Base-by-base conservation (phyloP, 306 rosid genomes). In the Astragalus glycyphyllos region DNA sequence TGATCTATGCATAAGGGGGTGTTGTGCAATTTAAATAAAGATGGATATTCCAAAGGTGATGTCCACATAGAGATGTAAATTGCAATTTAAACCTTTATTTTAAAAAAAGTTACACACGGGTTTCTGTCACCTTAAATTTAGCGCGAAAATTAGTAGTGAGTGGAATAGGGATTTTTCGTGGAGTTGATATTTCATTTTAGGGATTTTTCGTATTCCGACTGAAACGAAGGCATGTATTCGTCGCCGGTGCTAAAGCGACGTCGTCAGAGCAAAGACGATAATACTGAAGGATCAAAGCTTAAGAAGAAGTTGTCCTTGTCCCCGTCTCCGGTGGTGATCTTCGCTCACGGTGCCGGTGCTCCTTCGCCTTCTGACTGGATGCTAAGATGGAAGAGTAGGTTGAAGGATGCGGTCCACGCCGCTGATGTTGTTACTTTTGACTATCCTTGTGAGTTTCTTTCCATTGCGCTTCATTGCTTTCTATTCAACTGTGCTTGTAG, bases 331-430 rank as follows among this genome's bases (percentile, higher is more conserved):
- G 91, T 88, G 53, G 96, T 90, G 15, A 77, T 90, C 76, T 88
- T 93, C 66, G 92, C 97, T 81, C 96, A 88, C 58, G 98, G 96
- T 35, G 97, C 97, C 1, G 93, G 96, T 34, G 92, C 92, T 81
- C 90, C 98, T 58, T 92, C 97, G 61, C 82, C 97, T 55, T 93
- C 97, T 42, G 96, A 84, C 45, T 93, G 96, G 97, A 90, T 93
- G 89, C 75, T 77, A 75, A 93, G 96, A 75, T 93, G 97, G 98
- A 88, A 90, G 71, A 79, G 60, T 20, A 80, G 80, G 88, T 66
- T 93, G 79, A 86, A 77, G 45, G 84, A 87, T 41, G 86, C 88
- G 12, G 80, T 92, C 38, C 73, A 77, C 16, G 96, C 97, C 54
- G 87, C 77, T 69, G 94, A 90, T 71, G 92, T 88, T 40, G 84